Base-by-base conservation (phyloP, 257 asterid species). In the Jasminum sambac region DNA sequence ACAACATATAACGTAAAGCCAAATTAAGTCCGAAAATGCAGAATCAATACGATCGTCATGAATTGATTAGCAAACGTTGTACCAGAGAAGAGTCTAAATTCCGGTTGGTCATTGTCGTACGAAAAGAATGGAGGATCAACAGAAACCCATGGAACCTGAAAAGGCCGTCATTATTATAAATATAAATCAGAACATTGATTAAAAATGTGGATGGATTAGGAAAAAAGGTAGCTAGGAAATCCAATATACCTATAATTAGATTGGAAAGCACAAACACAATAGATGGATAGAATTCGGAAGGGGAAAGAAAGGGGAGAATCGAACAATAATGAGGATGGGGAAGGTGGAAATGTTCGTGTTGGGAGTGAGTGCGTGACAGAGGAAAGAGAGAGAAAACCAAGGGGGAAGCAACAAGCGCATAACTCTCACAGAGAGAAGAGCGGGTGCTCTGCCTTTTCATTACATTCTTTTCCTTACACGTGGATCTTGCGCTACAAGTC, bases 71-170 rank as follows among this genome's bases (percentile, higher is more conserved):
- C 16, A 71, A 39, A 38, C 66, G 36, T 30, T 74, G 69, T 59
- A 86, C 95, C 93, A 78, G 88, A 67, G 76, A 57, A 69, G 85
- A 68, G 59, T 84, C 88, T 74, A 75, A 83, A 44, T 67, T 80
- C 69, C 78, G 83, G 66, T 79, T 88, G 70, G 86, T 79, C 97
- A 88, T 90, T 62, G 36, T 60, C 69, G 46, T 66, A 72, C 68
- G 73, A 38, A 37, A 81, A 72, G 62, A 75, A 77, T 76, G 68
- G 74, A 69, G 68, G 77, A 72, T 64, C 68, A 76, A 76, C 36
- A 26, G 72, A 57, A 58, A 59, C 70, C 78, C 81, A 79, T 70
- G 55, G 55, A 71, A 74, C 84, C 92, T 85, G 83, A 83, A 87
- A 80, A 77, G 12, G 10, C 34, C 36, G 16, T 23, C 61, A 52